Base-by-base conservation (phyloP, 2,329 filamentous ascomycete genomes). In the Fusarium sp. region DNA sequence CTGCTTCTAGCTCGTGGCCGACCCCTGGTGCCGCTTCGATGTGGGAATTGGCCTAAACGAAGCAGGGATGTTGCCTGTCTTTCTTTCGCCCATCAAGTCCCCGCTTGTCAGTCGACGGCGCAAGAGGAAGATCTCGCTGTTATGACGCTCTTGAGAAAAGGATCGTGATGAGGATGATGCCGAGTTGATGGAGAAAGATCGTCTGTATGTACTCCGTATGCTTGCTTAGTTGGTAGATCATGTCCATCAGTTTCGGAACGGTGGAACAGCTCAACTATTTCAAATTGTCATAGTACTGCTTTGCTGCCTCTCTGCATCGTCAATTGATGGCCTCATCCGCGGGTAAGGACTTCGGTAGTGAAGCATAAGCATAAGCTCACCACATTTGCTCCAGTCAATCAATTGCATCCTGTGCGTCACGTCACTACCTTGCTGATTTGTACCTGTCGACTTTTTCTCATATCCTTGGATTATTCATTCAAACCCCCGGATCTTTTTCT, bases 31-130 rank as follows among this genome's bases (percentile, higher is more conserved):
- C 62, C 47, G 60, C 61, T 47, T 51, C 41, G 44, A 44, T 33
- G 43, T 59, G 43, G 56, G 43, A 47, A 55, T 22, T n/a, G 43
- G n/a, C 9, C 19, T 45, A 67, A 46, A 39, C 52, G 30, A 23
- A 44, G 19, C 62, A 63, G 30, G 64, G 64, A 40, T 67, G 39
- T 47, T 49, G 35, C 56, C 47, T 57, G 56, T 35, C 32, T 40
- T 19, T 37, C 35, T 15, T 27, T 56, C 17, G 25, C n/a, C 46
- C 39, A 65, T 59, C 59, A 67, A 51, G 62, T 54, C 62, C 35
- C 64, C 62, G 51, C 57, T 43, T 53, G 62, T 67, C 51, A 43
- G 56, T 67, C 51, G 64, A 67, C 62, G 44, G 48, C 62, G 51
- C 41, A 47, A 67, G 57, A 63, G 58, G 27, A 37, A 62, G 57